Conservation (phyloP, 2,329 filamentous ascomycete species). For the Aphanocladium album region DNA sequence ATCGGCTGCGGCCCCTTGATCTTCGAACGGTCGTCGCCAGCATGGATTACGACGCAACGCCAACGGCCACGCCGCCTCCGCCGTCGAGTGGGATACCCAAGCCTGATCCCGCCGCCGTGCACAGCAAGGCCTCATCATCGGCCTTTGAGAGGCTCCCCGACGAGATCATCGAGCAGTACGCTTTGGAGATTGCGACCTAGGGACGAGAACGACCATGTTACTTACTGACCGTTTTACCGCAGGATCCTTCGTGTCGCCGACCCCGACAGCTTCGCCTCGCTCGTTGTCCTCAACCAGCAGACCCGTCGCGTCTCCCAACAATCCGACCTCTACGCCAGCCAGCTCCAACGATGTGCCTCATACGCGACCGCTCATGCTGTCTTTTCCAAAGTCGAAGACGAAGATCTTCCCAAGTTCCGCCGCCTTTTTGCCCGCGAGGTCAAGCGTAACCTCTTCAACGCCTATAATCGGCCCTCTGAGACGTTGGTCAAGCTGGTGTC, state of each 20-base stretch:
- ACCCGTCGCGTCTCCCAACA: constrained; percentile 62
- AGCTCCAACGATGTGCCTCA: constrained; percentile 57
- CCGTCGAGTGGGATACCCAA: too few relatives aligned
- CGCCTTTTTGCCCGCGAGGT: constrained; percentile 63
- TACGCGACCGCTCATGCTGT: constrained; percentile 47
- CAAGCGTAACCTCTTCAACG: constrained; percentile 72
- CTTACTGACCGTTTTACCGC: constrained; percentile 16
- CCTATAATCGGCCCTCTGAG: constrained; percentile 63
- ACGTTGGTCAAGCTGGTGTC: constrained; percentile 77
- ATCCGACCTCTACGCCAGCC: constrained; percentile 56
- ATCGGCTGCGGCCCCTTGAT: constrained; percentile 5
- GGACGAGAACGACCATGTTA: constrained; percentile 11
- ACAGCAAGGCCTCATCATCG: constrained; percentile 23
- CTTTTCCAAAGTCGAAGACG: constrained; percentile 35
- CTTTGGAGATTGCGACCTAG: too few relatives aligned
- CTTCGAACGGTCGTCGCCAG: background rate
- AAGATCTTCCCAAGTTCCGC: constrained; percentile 56
- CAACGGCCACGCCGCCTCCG: background rate
- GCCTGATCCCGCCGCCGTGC: background rate
- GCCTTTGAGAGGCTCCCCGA: constrained; percentile 56
- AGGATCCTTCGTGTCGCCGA: constrained; percentile 59
- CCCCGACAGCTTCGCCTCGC: constrained; percentile 61
- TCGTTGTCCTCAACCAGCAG: constrained; percentile 59
- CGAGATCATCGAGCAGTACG: constrained; percentile 66
- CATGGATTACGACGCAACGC: background rate